Conservation (phyloP, 257 asterid genomes). For the Eustoma russellianum region DNA sequence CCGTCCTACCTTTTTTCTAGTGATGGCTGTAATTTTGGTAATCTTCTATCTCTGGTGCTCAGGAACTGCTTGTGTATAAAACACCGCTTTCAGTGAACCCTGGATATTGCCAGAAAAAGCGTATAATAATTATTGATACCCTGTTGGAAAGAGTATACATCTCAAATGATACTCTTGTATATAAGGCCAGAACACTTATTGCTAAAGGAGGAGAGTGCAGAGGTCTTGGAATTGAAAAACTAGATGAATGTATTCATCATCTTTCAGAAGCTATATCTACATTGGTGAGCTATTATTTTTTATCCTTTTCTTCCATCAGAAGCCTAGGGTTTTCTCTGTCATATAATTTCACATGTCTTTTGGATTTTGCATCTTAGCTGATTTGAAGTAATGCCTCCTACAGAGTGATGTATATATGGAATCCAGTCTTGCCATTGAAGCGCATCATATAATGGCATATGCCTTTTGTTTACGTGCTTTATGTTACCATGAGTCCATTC, state of each 20-base stretch:
- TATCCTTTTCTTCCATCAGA: constrained; percentile 3
- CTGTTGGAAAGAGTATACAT: constrained; percentile 55
- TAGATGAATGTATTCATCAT: constrained; percentile 58
- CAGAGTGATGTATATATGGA: constrained; percentile 37
- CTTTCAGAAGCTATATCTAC: constrained; percentile 59
- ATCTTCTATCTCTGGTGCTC: constrained; percentile 20
- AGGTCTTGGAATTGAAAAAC: constrained; percentile 40
- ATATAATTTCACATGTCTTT: not conserved
- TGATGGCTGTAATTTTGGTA: constrained; percentile 3
- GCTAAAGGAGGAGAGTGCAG: constrained; percentile 62
- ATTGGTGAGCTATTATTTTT: constrained; percentile 40
- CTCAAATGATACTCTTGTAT: constrained; percentile 39
- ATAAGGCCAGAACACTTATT: constrained; percentile 56
- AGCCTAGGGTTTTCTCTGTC: not conserved
- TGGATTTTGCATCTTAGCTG: constrained; percentile 1
- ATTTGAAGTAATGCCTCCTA: constrained; percentile 12
- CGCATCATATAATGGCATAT: constrained; percentile 50
- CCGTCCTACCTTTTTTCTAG: too few relatives aligned
- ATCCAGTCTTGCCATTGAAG: constrained; percentile 40
- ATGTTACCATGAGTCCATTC: constrained; percentile 44
- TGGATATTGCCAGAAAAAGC: constrained; percentile 44
- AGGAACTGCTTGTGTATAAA: constrained; percentile 82
- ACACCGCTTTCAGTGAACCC: constrained; percentile 46
- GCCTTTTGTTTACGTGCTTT: constrained; percentile 68
- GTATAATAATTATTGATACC: constrained; percentile 38